phyloP scores from a whole-genome alignment of 176 grass and related monocot species.

The Carex parvula region DNA sequence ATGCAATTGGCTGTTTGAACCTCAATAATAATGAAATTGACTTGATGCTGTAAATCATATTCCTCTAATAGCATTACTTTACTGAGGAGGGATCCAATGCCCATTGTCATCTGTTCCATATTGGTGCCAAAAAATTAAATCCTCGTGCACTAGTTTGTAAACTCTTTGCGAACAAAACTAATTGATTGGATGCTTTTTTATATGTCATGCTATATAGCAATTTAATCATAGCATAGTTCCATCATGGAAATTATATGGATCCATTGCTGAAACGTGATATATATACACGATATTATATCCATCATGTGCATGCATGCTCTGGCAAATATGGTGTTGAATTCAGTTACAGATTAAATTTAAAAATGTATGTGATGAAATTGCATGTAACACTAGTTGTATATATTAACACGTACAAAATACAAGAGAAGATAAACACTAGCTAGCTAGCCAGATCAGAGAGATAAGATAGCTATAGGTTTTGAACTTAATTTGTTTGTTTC shows the following conservation, averaged over 20 bases:
- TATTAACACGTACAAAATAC: not conserved
- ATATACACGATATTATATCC: not conserved
- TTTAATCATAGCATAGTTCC: not conserved
- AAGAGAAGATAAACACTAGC: not conserved
- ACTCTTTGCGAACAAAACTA: too few relatives aligned
- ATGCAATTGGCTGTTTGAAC: too few relatives aligned
- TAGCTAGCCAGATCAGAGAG: not conserved
- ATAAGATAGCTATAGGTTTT: not conserved
- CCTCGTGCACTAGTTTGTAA: too few relatives aligned
- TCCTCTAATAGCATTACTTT: too few relatives aligned
- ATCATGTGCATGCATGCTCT: not conserved
- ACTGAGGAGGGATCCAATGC: too few relatives aligned
- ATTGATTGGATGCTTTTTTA: too few relatives aligned
- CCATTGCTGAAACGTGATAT: slow-evolving; percentile 3
- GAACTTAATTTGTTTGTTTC: not conserved
- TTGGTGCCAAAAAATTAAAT: too few relatives aligned
- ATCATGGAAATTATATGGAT: not conserved
- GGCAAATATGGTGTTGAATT: not conserved
- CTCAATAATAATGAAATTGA: too few relatives aligned
- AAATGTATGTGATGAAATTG: not conserved
- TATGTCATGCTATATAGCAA: not conserved
- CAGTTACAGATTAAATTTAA: not conserved
- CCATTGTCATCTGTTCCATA: too few relatives aligned
- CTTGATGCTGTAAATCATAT: too few relatives aligned
- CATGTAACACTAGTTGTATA: not conserved